Conservation (phyloP, 2,329 filamentous ascomycete species). For the Nothomitra cinnamomea region DNA sequence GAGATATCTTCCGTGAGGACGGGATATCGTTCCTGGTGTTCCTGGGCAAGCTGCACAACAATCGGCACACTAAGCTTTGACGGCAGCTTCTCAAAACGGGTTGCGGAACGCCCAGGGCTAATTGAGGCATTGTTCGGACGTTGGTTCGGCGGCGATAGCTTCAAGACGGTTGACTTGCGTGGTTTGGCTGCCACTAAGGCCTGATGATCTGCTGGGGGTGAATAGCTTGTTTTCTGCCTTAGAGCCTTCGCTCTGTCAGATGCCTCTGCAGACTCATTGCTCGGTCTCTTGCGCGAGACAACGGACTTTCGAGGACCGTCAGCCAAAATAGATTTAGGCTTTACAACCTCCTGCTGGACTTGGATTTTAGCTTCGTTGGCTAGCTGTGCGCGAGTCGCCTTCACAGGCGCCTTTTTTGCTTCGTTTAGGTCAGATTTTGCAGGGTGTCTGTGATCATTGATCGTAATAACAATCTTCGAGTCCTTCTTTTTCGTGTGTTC, state of each 20-base stretch:
- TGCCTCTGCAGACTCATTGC: not conserved
- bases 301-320: not conserved
- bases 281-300: constrained; percentile 4
- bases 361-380: not conserved
- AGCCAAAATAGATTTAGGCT: not conserved
- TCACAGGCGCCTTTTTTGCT: not conserved
- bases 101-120: not conserved
- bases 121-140: constrained; percentile 6
- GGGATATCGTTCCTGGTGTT: constrained; percentile 27
- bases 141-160: not conserved
- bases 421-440: not conserved
- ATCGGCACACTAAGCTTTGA: constrained; percentile 20
- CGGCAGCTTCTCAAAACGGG: constrained; percentile 13
- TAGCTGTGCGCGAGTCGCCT: not conserved
- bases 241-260: not conserved
- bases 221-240: not conserved
- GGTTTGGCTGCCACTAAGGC: constrained; percentile 1
- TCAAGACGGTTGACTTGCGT: constrained; percentile 8
- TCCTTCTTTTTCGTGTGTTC: constrained; percentile 9
- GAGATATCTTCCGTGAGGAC: constrained; percentile 35
- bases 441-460: not conserved
- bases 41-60: constrained; percentile 17
- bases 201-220: not conserved
- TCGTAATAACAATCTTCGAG: constrained; percentile 2
- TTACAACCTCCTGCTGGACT: not conserved